These are phyloP conservation scores for Trametes meyenii DNA, from an alignment of 768 basidiomycete genomes.

Conservation along the genomic window DNA sequence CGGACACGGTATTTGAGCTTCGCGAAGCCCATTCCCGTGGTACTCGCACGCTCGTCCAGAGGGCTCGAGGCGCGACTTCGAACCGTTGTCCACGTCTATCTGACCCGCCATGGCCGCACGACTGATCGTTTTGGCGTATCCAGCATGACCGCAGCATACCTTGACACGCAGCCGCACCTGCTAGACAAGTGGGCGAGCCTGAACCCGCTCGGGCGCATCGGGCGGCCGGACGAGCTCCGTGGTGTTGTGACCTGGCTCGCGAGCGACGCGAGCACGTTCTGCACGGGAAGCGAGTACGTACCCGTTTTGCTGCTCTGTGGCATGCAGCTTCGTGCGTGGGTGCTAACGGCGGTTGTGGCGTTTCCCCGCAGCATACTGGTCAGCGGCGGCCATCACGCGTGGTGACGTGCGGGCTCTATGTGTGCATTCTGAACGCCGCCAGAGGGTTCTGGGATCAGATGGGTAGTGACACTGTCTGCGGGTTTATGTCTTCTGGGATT, in stretches of 20 bases:
- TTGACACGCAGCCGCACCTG: conserved; percentile 66
- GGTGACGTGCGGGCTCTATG: conserved; percentile 41
- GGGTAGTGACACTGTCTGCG: background rate
- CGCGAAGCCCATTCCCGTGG: background rate
- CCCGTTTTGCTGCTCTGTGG: background rate
- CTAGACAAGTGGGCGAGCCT: conserved; percentile 65
- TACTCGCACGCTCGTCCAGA: background rate
- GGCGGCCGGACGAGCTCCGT: conserved; percentile 71
- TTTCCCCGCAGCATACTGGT: conserved; percentile 52
- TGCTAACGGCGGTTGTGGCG: conserved; percentile 19
- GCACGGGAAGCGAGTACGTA: conserved; percentile 82
- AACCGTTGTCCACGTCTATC: background rate
- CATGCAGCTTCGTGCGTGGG: background rate
- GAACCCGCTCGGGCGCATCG: conserved; percentile 74
- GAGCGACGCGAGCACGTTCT: conserved; percentile 75
- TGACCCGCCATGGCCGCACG: background rate
- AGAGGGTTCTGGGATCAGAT: background rate
- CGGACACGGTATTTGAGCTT: background rate
- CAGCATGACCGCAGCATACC: conserved; percentile 76
- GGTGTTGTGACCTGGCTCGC: conserved; percentile 75
- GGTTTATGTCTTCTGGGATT: background rate
- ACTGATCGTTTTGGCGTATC: background rate
- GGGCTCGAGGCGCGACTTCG: background rate
- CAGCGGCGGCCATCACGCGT: conserved; percentile 64
- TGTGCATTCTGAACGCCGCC: background rate